A percentile compares a stretch with the other conserved stretches of the same genome.
These are phyloP conservation scores for Stagonosporopsis tanaceti DNA, from an alignment of 2,329 filamentous ascomycete genomes.

Conservation along the genomic window DNA sequence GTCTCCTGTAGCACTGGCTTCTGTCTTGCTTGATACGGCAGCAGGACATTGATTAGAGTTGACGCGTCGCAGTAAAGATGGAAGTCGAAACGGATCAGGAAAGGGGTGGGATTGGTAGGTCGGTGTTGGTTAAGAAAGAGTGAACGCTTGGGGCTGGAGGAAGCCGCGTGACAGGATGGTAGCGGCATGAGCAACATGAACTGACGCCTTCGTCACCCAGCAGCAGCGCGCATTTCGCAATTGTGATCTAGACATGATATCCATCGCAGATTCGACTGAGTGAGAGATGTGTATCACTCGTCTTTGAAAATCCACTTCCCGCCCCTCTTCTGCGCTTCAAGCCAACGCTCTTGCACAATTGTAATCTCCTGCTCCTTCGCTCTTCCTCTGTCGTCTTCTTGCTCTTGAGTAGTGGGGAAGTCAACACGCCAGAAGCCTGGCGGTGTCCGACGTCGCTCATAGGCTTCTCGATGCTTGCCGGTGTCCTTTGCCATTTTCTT, in stretches of 20 bases:
- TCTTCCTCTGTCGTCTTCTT: constrained; percentile 69
- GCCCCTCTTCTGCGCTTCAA: constrained; percentile 79
- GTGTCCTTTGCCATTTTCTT: constrained; percentile 75
- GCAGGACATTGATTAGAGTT: background rate
- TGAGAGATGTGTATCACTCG: constrained; percentile 61
- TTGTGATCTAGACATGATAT: background rate
- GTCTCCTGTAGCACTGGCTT: background rate
- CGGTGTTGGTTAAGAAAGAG: background rate
- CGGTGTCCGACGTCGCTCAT: constrained; percentile 74
- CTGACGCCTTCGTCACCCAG: background rate
- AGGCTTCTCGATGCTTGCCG: constrained; percentile 80
- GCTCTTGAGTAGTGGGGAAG: constrained; percentile 88
- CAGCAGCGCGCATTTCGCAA: background rate
- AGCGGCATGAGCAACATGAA: background rate
- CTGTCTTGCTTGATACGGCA: background rate
- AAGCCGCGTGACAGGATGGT: background rate
- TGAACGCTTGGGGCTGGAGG: background rate
- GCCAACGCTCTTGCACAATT: constrained; percentile 75
- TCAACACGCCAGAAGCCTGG: constrained; percentile 92
- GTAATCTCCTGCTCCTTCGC: constrained; percentile 70
- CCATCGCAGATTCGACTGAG: background rate
- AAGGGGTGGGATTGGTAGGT: background rate
- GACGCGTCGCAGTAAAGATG: background rate
- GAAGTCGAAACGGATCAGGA: background rate
- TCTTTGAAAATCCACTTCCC: constrained; percentile 85